Evolutionary conservation across 1,139 yeast genomes (phyloP), one percentile per base, ranked within the genome.

Genomic region (Sugiyamaella xylanicola): DNA sequence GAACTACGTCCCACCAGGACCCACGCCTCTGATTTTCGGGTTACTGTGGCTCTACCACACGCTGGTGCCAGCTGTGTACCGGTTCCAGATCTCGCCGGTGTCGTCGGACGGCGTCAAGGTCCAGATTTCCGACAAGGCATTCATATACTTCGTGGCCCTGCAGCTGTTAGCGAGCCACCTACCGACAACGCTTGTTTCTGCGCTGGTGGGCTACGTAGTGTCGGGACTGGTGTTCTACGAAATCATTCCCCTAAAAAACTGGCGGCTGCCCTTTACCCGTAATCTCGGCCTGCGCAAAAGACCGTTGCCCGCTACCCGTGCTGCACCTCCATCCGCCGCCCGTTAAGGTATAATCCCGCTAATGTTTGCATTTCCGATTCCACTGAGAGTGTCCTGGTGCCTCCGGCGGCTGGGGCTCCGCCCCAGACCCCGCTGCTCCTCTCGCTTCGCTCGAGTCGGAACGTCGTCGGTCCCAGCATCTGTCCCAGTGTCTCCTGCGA

Each of bases 1-100:
- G 40, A 56, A 54, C 22, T 48, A 75, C 68, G 69, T 69, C 16
- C 73, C 73, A 1, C 75, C 89, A 0, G 95, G 95, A 0, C 90
- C 92, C 1, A 74, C 85, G 37, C 85, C 86, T 0, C 64, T 86
- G 0, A 48, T 86, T 7, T 81, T 86, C 54, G 83, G 87, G 1
- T 68, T 86, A 39, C 74, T 85, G 56, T 79, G 83, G 19, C 80
- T 85, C 54, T 84, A 81, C 67, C 80, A 81, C 42, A 72, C 75
- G 13, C 73, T 74, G 58, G 80, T 86, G 2, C 95, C 95, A 0
- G 75, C 79, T 1, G 77, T 81, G 15, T 87, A 85, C 70, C 76
- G 76, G 63, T 84, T 86, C 69, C 81, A 80, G 61, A 69, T 85
- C 20, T 80, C 56, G 46, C 69, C 57, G 53, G 59, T 56, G 21